phyloP scores from a whole-genome alignment of 2,329 filamentous ascomycete genomes.

The Cladosporium sp. region DNA sequence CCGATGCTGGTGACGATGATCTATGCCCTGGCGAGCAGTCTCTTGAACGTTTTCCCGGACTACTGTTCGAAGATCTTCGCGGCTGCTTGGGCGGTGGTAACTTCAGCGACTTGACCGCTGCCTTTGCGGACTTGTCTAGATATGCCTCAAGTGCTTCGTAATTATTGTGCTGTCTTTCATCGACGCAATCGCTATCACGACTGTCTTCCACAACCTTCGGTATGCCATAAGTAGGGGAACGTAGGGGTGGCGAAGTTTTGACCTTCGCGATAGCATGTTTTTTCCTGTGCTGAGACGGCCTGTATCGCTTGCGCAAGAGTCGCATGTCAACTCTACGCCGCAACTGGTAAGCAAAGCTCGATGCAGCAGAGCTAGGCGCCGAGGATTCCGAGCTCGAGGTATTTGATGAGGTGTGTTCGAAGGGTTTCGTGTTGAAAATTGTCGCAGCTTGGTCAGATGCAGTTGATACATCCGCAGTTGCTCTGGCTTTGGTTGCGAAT shows the following conservation, averaged over 20 bases:
- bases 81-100: constrained; percentile 8
- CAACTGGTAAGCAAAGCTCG: constrained; percentile 24
- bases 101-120: constrained; percentile 1
- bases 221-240: constrained; percentile 22
- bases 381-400: constrained; percentile 15
- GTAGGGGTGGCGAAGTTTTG: constrained; percentile 2
- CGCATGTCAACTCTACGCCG: constrained; percentile 20
- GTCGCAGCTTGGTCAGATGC: background rate
- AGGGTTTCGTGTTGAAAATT: background rate
- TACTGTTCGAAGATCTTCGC: background rate
- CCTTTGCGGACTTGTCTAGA: constrained; percentile 1
- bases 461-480: background rate
- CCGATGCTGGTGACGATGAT: background rate
- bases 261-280: constrained; percentile 1
- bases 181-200: background rate
- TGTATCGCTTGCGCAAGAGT: constrained; percentile 25
- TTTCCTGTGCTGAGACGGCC: constrained; percentile 22
- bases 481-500: background rate
- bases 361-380: constrained; percentile 19
- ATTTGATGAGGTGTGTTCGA: constrained; percentile 8
- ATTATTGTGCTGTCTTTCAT: background rate
- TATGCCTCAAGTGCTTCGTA: constrained; percentile 2
- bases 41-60: background rate
- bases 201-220: constrained; percentile 26
- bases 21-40: background rate